phyloP scores from a whole-genome alignment of 257 asterid species.

The Solanum clarkiae region DNA sequence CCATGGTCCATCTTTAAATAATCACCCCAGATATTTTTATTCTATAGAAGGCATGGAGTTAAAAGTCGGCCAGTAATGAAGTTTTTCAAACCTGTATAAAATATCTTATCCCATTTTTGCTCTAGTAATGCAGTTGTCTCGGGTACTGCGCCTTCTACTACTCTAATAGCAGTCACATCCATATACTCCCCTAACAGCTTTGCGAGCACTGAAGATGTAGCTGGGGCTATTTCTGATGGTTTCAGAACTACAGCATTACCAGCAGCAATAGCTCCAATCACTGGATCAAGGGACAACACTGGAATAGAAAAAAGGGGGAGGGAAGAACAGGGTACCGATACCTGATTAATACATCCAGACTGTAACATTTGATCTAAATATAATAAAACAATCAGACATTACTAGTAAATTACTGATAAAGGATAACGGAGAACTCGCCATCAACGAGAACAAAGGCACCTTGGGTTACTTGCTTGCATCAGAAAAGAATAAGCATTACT shows the following conservation, averaged over 20 bases:
- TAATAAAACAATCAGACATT: background rate
- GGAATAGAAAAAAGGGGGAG: background rate
- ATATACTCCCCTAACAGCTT: slow-evolving; percentile 51
- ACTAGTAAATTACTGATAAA: background rate
- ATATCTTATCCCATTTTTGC: slow-evolving; percentile 60
- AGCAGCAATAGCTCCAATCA: slow-evolving; percentile 89
- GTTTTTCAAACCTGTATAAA: background rate
- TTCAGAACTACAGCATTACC: slow-evolving; percentile 80
- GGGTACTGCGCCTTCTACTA: slow-evolving; percentile 54
- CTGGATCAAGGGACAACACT: slow-evolving; percentile 71
- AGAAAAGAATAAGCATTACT: background rate
- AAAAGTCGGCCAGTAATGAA: background rate
- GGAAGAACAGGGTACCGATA: background rate
- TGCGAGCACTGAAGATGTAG: slow-evolving; percentile 49
- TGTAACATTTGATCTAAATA: background rate
- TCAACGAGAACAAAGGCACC: background rate
- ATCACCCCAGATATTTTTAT: background rate
- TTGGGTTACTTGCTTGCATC: background rate
- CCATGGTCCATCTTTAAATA: background rate
- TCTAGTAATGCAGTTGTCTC: slow-evolving; percentile 51
- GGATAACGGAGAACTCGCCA: background rate
- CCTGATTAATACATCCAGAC: background rate
- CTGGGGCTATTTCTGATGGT: slow-evolving; percentile 46
- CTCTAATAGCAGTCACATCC: slow-evolving; percentile 66
- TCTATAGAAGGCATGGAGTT: background rate